These are phyloP conservation scores for Lycium ferocissimum DNA, from an alignment of 257 asterid species.

Conservation along the genomic window DNA sequence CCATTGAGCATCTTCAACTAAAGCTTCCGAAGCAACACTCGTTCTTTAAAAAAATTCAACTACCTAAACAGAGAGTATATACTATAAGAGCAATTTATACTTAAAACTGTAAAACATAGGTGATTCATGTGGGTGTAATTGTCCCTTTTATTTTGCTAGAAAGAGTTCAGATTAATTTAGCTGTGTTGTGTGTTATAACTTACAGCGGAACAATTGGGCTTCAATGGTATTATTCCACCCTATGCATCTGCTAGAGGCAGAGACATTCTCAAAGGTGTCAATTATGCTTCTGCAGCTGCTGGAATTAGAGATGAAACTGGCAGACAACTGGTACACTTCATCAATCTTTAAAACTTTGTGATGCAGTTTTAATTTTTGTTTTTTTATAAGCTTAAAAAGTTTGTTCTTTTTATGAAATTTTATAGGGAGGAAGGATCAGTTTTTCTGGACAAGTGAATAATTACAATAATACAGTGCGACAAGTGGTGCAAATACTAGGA, in stretches of 20 bases:
- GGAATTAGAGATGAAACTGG: no score
- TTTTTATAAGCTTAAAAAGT: neutral
- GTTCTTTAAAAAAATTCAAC: neutral
- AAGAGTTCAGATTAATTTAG: neutral
- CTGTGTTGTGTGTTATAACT: neutral
- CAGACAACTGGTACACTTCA: no score
- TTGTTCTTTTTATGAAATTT: neutral
- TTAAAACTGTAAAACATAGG: neutral
- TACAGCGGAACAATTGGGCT: slow-evolving; percentile 50
- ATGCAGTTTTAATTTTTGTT: neutral
- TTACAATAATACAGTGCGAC: slow-evolving; percentile 26
- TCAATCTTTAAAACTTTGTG: no score
- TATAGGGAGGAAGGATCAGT: slow-evolving; percentile 31
- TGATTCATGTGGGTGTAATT: neutral
- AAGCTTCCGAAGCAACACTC: neutral
- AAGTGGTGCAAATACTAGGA: slow-evolving; percentile 29
- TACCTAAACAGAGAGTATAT: neutral
- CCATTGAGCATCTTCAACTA: neutral
- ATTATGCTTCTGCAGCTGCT: no score
- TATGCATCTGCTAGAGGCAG: no score
- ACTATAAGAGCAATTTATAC: neutral
- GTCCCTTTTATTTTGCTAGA: neutral
- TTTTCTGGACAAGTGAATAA: slow-evolving; percentile 34
- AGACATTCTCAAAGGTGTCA: no score
- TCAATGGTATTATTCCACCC: no score